Base-by-base conservation (phyloP, 169 alveolate genomes). In the Plasmodium berghei region DNA sequence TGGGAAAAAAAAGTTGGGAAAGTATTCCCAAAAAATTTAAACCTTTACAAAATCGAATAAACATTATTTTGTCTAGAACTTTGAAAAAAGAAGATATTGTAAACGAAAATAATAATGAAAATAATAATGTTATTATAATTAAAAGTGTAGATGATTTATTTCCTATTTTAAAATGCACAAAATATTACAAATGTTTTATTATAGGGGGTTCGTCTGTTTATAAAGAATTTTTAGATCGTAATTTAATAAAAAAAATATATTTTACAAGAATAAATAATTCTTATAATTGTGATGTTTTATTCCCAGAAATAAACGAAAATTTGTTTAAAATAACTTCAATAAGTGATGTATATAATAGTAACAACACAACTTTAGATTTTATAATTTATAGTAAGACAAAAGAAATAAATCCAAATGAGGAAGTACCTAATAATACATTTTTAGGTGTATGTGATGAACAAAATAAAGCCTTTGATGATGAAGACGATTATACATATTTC, bases 1-100 rank as follows among this genome's bases (percentile, higher is more conserved):
- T 98, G 99, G 99, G 99, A 0, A 95, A 99, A 74, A 97, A 94
- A 62, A 98, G 99, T 26, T 98, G 99, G 98, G 98, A 96, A 52
- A 94, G 98, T 48, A 86, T 97, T 24, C 99, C 99, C 0, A 89
- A 86, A 59, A 75, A 83, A 34, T 69, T 46, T 34, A 93, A 95
- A 20, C 99, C 99, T 0, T 93, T 98, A 9, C 83, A 90, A 18
- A 93, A 96, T 63, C 87, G 99, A 40, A 87, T 94, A 54, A 97
- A 97, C 93, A 95, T 97, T 18, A 96, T 96, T 9, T 42, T 98
- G n/a, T 94, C 97, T 20, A 73, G 93, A 58, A 87, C 93, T 8
- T 92, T 97, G 89, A 93, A 92, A 52, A 72, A 73, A 18, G 74
- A 67, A 55, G 77, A 73, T 46, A 87, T 92, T 8, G 42, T 8